Conservation (phyloP, 192 early-diverging fungal species). For the Podila minutissima region DNA sequence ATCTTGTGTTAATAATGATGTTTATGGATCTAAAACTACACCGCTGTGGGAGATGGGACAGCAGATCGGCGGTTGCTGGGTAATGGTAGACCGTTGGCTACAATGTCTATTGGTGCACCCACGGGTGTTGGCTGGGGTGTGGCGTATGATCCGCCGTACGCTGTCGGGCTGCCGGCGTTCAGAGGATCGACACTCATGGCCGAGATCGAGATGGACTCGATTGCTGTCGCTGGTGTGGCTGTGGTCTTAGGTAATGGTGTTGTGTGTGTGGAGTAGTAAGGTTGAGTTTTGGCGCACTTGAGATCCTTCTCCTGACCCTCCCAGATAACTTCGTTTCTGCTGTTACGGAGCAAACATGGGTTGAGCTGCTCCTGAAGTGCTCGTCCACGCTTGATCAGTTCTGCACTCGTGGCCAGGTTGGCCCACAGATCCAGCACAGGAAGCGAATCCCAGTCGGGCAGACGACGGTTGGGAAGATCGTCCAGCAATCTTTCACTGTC, state of each 20-base stretch:
- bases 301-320: slow-evolving; percentile 50
- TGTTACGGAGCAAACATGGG: slow-evolving; percentile 40
- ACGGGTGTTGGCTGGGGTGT: too few species aligned
- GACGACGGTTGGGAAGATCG: slow-evolving; percentile 59
- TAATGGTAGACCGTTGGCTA: too few species aligned
- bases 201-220: slow-evolving; percentile 36
- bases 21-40: too few species aligned
- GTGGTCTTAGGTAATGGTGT: slow-evolving; percentile 44
- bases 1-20: too few species aligned
- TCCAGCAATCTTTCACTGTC: slow-evolving; percentile 53
- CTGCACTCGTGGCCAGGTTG: slow-evolving; percentile 55
- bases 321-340: slow-evolving; percentile 46
- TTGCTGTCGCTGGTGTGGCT: slow-evolving; percentile 8
- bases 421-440: slow-evolving; percentile 67
- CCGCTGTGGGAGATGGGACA: too few species aligned
- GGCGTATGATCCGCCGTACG: too few species aligned
- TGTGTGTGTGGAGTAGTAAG: slow-evolving; percentile 48
- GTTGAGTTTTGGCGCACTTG: slow-evolving; percentile 46
- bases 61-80: too few species aligned
- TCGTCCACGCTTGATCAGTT: slow-evolving; percentile 52
- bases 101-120: too few species aligned
- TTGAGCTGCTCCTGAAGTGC: slow-evolving; percentile 51
- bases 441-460: slow-evolving; percentile 57
- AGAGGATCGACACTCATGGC: not conserved
- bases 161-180: not conserved